Percentiles rank a stretch among this genome's conserved stretches.
phyloP scores from a whole-genome alignment of 2,329 filamentous ascomycete species.

The Thermothelomyces thermophilus region DNA sequence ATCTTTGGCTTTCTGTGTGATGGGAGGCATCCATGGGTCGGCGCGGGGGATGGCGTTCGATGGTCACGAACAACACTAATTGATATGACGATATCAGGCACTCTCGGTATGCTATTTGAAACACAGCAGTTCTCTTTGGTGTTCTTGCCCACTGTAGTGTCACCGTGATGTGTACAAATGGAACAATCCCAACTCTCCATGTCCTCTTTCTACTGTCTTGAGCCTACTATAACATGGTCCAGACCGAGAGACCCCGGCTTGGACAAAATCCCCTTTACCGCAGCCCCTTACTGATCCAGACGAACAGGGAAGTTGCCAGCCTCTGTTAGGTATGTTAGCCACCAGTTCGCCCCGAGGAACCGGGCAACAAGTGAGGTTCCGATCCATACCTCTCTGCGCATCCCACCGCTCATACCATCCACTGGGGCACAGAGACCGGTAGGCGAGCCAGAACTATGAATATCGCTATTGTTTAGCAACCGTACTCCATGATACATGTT shows the following conservation, averaged over 20 bases:
- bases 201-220: constrained; percentile 24
- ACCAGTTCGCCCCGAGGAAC: neutral
- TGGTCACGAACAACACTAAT: neutral
- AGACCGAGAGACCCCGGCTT: constrained; percentile 13
- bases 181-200: constrained; percentile 14
- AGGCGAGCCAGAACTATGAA: constrained; percentile 84
- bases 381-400: constrained; percentile 73
- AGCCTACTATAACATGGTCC: constrained; percentile 14
- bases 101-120: neutral
- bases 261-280: constrained; percentile 11
- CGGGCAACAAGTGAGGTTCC: too few species aligned
- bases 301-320: constrained; percentile 62
- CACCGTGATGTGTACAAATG: constrained; percentile 10
- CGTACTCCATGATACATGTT: constrained; percentile 1
- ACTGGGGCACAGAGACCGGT: constrained; percentile 95
- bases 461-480: constrained; percentile 18
- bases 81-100: constrained; percentile 6
- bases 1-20: neutral
- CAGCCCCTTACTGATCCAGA: constrained; percentile 46
- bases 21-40: neutral
- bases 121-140: neutral
- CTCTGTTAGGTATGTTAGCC: constrained; percentile 40
- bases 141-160: neutral
- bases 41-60: constrained; percentile 9
- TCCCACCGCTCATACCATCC: constrained; percentile 94